Conservation (phyloP, 2,329 filamentous ascomycete species). For the Xylaria sp. region DNA sequence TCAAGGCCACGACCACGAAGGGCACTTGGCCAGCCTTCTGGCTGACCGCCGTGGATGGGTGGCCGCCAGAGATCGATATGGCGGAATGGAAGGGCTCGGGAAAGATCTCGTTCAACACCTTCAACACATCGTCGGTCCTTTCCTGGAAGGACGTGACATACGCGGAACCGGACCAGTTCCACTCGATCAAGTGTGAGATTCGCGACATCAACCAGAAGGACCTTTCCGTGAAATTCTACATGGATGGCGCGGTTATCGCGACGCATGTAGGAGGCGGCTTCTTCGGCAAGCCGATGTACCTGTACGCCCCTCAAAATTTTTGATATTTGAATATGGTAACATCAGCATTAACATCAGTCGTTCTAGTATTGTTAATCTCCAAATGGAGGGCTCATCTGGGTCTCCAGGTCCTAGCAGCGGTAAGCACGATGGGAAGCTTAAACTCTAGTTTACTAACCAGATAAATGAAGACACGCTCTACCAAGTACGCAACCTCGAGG, state of each 20-base stretch:
- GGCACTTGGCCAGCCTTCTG: constrained; percentile 63
- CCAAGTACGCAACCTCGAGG: constrained; percentile 35
- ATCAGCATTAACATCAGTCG: constrained; percentile 3
- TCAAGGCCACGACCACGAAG: constrained; percentile 43
- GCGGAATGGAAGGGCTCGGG: constrained; percentile 64
- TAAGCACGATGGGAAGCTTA: constrained; percentile 13
- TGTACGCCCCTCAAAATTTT: constrained; percentile 36
- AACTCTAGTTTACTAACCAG: neutral
- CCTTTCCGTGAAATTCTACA: constrained; percentile 56
- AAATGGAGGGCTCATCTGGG: constrained; percentile 51
- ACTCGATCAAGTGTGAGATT: constrained; percentile 54
- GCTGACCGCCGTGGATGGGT: constrained; percentile 56
- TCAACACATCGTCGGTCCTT: constrained; percentile 45
- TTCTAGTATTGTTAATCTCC: constrained; percentile 46
- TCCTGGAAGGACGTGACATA: constrained; percentile 53
- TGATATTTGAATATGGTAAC: neutral
- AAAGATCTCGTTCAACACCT: constrained; percentile 59
- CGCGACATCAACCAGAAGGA: constrained; percentile 55
- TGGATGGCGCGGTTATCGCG: constrained; percentile 52
- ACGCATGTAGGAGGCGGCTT: constrained; percentile 55
- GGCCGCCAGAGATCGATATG: constrained; percentile 64
- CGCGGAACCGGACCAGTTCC: constrained; percentile 48
- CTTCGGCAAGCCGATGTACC: constrained; percentile 50
- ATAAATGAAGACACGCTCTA: constrained; percentile 31
- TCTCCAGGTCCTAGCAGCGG: constrained; percentile 42